Evolutionary conservation across 352 stramenopile species (phyloP), one percentile per base, ranked within the genome.

Genomic region (Phytophthora melonis): DNA sequence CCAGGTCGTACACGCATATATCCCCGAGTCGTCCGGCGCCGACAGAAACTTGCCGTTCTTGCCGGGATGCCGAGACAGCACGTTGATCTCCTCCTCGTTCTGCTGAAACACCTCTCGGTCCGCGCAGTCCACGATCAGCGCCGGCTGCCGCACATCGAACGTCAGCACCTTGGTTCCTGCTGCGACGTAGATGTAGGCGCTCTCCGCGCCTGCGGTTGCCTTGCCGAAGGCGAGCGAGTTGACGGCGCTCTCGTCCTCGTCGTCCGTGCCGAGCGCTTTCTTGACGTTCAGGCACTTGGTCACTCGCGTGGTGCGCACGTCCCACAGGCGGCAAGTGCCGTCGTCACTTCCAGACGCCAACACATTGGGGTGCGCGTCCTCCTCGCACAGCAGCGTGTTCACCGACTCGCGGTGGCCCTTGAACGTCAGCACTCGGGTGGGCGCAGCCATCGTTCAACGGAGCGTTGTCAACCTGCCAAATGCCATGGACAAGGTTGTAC

Each of bases 81-180:
- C 53, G 58, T 94, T 94, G 68, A 94, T 89, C 72, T 93, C 87
- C 57, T 93, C 86, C 47, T 85, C 70, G 53, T 82, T 89, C 23
- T 84, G 75, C 61, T 91, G 80, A 41, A 93, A 84, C n/a, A 89
- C 49, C 61, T 89, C 80, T 27, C 82, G 70, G 66, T 84, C 74
- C n/a, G 78, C 74, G 66, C 75, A 84, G 63, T 87, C 64, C 9
- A 94, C 70, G 39, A 94, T 82, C 32, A 94, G 63, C 1, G 68
- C 74, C 47, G 85, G 65, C 45, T 90, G 76, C 21, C 88, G 86
- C 59, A 94, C 61, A 58, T 94, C 86, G 61, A 94, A 94, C 2
- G 81, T 88, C 23, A 93, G 68, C 23, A 93, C 70, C 39, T 92
- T 91, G 67, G 77, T 90, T 34, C 80, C 71, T 21, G 86, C 82